A percentile compares a stretch with the other conserved stretches of the same genome.
phyloP scores from a whole-genome alignment of 1,284 basidiomycete species.

The Apiotrichum montevideense region DNA sequence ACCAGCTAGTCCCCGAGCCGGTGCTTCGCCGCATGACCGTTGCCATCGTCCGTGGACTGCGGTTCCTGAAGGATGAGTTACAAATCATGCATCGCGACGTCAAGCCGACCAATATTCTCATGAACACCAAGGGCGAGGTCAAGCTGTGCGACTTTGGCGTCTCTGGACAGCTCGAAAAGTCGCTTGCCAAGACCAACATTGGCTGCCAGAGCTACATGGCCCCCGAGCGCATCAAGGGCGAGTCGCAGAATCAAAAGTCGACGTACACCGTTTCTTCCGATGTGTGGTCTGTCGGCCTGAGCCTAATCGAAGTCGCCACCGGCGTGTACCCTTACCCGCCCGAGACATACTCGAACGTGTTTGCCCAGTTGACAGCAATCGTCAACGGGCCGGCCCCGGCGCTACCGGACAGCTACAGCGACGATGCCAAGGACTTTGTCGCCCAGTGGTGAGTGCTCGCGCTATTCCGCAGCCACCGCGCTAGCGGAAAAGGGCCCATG shows the following conservation, averaged over 20 bases:
- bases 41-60: conserved; percentile 81
- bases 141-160: conserved; percentile 99
- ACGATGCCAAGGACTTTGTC: conserved; percentile 50
- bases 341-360: conserved; percentile 96
- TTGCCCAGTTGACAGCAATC: conserved; percentile 91
- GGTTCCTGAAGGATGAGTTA: conserved; percentile 91
- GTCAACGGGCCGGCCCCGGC: conserved; percentile 89
- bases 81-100: conserved; percentile 94
- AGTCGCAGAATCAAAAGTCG: conserved; percentile 74
- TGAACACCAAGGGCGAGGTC: conserved; percentile 80
- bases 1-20: conserved; percentile 60
- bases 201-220: conserved; percentile 99
- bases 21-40: conserved; percentile 79
- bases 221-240: conserved; percentile 94
- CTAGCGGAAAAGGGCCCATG: too few species aligned
- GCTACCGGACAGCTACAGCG: conserved; percentile 57
- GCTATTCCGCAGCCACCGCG: too few species aligned
- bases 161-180: conserved; percentile 93
- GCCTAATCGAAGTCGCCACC: conserved; percentile 86
- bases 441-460: conserved; percentile 47
- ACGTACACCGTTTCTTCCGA: conserved; percentile 97
- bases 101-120: conserved; percentile 93
- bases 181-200: conserved; percentile 95
- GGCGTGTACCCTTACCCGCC: conserved; percentile 96
- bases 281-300: conserved; percentile 95